phyloP scores from a whole-genome alignment of 2,329 filamentous ascomycete genomes.

The Raffaelea deltoideospora region DNA sequence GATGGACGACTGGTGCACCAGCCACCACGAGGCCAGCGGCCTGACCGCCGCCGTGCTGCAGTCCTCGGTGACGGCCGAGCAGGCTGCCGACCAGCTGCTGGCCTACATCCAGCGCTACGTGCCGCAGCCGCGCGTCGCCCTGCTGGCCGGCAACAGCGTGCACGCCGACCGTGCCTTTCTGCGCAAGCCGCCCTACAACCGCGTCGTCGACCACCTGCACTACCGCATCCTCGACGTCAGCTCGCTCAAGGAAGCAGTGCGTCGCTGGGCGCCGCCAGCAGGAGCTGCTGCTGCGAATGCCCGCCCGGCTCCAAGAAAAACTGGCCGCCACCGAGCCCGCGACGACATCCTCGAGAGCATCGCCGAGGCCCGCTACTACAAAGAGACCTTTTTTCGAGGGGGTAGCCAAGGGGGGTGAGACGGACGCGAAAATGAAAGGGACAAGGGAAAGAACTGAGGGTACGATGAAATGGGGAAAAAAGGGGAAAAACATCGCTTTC shows the following conservation, averaged over 20 bases:
- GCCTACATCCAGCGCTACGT: slow-evolving; percentile 62
- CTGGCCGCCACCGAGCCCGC: slow-evolving; percentile 67
- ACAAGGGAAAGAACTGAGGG: not conserved
- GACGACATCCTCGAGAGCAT: slow-evolving; percentile 95
- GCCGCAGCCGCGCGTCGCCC: slow-evolving; percentile 47
- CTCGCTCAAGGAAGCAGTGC: slow-evolving; percentile 76
- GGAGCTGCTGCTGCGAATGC: not conserved
- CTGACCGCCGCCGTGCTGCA: slow-evolving; percentile 61
- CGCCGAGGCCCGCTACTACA: slow-evolving; percentile 75
- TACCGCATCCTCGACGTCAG: slow-evolving; percentile 90
- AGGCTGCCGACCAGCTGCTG: slow-evolving; percentile 59
- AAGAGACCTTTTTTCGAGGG: slow-evolving; percentile 33
- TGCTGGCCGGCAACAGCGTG: slow-evolving; percentile 85
- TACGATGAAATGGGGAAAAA: no score
- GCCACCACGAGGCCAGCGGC: slow-evolving; percentile 66
- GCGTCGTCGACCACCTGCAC: slow-evolving; percentile 63
- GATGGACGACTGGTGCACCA: slow-evolving; percentile 84
- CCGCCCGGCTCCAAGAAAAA: slow-evolving; percentile 21
- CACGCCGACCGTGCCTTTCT: slow-evolving; percentile 82
- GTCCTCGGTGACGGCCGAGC: slow-evolving; percentile 55
- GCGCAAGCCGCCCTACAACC: slow-evolving; percentile 54
- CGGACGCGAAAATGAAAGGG: not conserved
- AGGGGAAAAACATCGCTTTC: no score
- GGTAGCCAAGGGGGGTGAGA: no score
- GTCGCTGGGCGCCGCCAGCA: slow-evolving; percentile 59